A percentile compares a stretch with the other conserved stretches of the same genome.
phyloP scores from a whole-genome alignment of 1,139 yeast species.

The Sugiyamaella pinicola region DNA sequence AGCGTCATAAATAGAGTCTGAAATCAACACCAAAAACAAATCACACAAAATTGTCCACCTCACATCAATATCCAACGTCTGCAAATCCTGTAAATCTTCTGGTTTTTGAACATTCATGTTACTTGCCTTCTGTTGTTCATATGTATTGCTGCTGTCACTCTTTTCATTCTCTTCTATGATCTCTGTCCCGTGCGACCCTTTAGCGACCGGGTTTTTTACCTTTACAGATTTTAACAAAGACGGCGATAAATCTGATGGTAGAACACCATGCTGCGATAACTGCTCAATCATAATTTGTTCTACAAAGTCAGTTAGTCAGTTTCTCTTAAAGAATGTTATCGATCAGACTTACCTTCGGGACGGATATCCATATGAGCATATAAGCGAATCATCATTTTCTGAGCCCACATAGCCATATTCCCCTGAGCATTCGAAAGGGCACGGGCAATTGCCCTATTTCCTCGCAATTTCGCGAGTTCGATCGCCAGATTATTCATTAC shows the following conservation, averaged over 20 bases:
- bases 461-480: constrained; percentile 62
- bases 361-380: constrained; percentile 79
- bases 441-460: constrained; percentile 49
- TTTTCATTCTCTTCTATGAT: constrained; percentile 16
- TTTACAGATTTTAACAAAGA: constrained; percentile 44
- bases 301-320: constrained; percentile 16
- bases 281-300: constrained; percentile 89
- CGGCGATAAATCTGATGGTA: constrained; percentile 67
- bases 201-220: constrained; percentile 37
- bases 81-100: constrained; percentile 43
- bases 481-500: constrained; percentile 81
- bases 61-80: constrained; percentile 65
- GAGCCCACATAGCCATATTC: constrained; percentile 84
- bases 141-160: constrained; percentile 13
- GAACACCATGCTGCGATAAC: constrained; percentile 80
- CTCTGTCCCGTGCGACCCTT: constrained; percentile 13
- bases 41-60: constrained; percentile 96
- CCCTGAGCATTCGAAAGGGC: constrained; percentile 71
- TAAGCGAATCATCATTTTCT: constrained; percentile 66
- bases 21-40: constrained; percentile 71
- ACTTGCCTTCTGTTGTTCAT: constrained; percentile 16
- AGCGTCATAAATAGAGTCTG: constrained; percentile 87
- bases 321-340: too few species aligned
- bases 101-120: constrained; percentile 39
- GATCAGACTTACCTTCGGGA: constrained; percentile 48